Conservation (phyloP, 1,284 basidiomycete genomes). For the Leccinum variabile region DNA sequence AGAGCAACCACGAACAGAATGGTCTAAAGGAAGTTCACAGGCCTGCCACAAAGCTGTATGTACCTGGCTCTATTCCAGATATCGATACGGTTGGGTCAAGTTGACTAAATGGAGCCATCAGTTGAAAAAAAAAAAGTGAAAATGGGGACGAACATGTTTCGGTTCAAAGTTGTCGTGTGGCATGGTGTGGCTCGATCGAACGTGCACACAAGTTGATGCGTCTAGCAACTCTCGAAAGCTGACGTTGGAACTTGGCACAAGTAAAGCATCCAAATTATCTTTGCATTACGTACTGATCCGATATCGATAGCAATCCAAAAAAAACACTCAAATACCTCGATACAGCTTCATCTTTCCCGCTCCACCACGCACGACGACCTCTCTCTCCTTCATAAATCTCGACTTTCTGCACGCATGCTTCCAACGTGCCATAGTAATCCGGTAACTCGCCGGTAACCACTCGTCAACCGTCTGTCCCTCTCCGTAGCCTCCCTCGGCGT, state of each 20-base stretch:
- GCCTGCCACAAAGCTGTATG: not conserved
- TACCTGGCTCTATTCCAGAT: no score
- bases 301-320: not conserved
- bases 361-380: constrained; percentile 19
- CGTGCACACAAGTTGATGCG: no score
- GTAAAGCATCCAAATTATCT: not conserved
- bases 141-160: not conserved
- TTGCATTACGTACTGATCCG: not conserved
- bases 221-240: no score
- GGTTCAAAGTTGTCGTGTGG: no score
- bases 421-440: constrained; percentile 52
- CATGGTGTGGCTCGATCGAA: no score
- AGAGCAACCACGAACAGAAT: not conserved
- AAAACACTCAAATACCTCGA: constrained; percentile 8
- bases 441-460: constrained; percentile 53
- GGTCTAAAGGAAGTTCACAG: not conserved
- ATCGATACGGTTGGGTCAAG: not conserved
- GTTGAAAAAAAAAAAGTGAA: not conserved
- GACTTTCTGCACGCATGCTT: constrained; percentile 9
- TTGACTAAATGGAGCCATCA: not conserved
- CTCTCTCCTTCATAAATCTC: constrained; percentile 6
- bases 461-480: constrained; percentile 31
- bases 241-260: no score
- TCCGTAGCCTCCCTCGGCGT: constrained; percentile 24
- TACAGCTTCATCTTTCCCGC: constrained; percentile 33